Evolutionary conservation across 345 rosid genomes (phyloP), one percentile per base, ranked within the genome.

Genomic region (Pugionium cornutum): DNA sequence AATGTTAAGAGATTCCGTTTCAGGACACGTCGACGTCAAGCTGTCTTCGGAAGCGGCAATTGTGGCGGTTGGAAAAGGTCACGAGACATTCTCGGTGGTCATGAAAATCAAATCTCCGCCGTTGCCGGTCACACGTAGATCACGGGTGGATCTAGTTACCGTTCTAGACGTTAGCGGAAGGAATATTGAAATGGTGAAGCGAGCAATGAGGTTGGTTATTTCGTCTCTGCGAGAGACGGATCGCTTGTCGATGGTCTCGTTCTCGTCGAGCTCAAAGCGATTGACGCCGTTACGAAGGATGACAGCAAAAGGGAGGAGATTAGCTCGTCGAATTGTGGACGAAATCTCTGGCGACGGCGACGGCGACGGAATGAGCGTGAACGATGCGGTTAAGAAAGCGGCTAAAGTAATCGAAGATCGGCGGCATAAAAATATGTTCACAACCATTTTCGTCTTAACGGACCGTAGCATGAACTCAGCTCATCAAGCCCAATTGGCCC

Each of bases 321-420:
- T 84, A 4, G 91, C 96, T 6, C 79, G 92, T 5, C 72, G 87
- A 73, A 77, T 86, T 4, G 76, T 92, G 4, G 95, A 92, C 58
- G 81, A 88, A 30, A 74, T 89, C 8, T 76, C 78, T 18, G 18
- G 18, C 18, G 18, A 18, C 39, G 73, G 78, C 11, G 75, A 78
- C 53, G 88, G 91, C 4, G 78, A 82, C 46, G 84, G 87, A 18
- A 85, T 82, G 86, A 78, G 80, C 18, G 82, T 80, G 0, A 80
- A 65, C 65, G 98, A 89, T 72, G 98, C 97, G 34, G 79, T 89
- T 4, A 87, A 86, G 18, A 92, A 92, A 75, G 97, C 97, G n/a
- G 89, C 82, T 18, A 89, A 89, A 69, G 92, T 92, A 47, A 75
- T 92, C 9, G 91, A 87, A 53, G 98, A 92, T 76, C 89, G 98